Percentiles rank a stretch among this genome's conserved stretches.
Evolutionary conservation across 108 stramenopile genomes (phyloP).

Genomic region (Cyclotella choctawhatcheeana): DNA sequence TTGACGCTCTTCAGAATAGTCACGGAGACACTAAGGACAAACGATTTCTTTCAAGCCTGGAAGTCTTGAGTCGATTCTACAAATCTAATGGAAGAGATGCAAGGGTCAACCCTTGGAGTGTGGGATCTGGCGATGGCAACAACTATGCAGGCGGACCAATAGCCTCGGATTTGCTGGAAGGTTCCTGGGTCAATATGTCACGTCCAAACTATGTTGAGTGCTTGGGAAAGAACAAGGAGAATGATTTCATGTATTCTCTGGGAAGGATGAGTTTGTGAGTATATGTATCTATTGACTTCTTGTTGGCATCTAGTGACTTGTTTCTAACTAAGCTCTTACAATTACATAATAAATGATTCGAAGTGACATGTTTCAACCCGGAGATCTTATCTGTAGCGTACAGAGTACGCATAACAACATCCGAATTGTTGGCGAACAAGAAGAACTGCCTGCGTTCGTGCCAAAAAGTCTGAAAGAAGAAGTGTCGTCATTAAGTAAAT

Average conservation of each 20-base stretch:
- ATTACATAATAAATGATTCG: too few relatives aligned
- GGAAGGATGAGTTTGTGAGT: conserved; percentile 74
- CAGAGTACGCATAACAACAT: conserved; percentile 76
- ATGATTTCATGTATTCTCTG: conserved; percentile 78
- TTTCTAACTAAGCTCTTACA: neutral
- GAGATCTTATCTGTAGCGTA: conserved; percentile 69
- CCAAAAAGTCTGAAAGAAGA: conserved; percentile 74
- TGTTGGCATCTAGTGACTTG: neutral
- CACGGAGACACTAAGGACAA: conserved; percentile 48
- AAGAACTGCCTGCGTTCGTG: conserved; percentile 47
- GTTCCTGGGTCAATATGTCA: conserved; percentile 82
- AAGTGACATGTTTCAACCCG: conserved; percentile 82
- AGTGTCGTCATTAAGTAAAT: conserved; percentile 53
- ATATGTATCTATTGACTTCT: conserved; percentile 5
- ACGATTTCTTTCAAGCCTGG: conserved; percentile 45
- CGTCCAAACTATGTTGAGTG: conserved; percentile 77
- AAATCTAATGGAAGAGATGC: conserved; percentile 50
- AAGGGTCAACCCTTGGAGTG: conserved; percentile 49
- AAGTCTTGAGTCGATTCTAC: conserved; percentile 44
- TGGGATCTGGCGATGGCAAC: conserved; percentile 23
- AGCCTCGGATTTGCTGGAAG: conserved; percentile 52
- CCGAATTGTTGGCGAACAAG: conserved; percentile 49
- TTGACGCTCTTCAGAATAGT: conserved; percentile 42
- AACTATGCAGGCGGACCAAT: conserved; percentile 45
- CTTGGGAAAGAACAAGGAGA: conserved; percentile 73